Evolutionary conservation across 1,284 basidiomycete species (phyloP), one percentile per base, ranked within the genome.

Genomic region (Abortiporus biennis): DNA sequence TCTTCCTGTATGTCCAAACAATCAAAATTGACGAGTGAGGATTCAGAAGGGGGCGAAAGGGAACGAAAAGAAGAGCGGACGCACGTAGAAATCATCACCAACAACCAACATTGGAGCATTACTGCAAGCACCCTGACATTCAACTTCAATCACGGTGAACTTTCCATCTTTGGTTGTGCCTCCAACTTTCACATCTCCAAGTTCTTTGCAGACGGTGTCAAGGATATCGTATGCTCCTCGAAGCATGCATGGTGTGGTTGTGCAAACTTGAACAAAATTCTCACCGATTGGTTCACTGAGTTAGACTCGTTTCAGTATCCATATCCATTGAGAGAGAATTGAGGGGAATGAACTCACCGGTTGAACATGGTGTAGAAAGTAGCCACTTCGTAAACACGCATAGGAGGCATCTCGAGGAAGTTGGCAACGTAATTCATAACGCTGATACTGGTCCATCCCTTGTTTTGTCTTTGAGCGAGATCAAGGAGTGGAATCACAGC

Each of bases 301-400:
- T 29, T 29, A 9, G 20, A 51, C 3, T 42, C 11, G 17, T 22
- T n/a, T 24, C 35, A 17, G 16, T 11, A 16, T 17, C 17, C 38
- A 39, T 46, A 34, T 16, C 6, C 22, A 17, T 29, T 32, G 19
- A 11, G 41, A 9, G 15, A 30, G 25, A 30, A 15, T 6, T 20
- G 12, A 19, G 23, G 30, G 22, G 16, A 38, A 35, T 13, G 45
- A 22, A 58, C 74, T 56, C 46, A 86, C 86, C 91, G 79, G 72
- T 95, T 96, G 74, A 92, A 98, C 95, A 99, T 98, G 53, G 95
- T 99, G 68, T 99, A 99, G 71, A 99, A 99, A 9, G 93, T 96
- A 11, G 96, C 95, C 40, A 99, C 96, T 69, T 99, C 96, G 65
- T 99, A 99, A 4, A 99, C 96, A 15, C 95, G 85, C 96, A 99